Base-by-base conservation (phyloP, 179 eudicot species). In the Silene coronaria region DNA sequence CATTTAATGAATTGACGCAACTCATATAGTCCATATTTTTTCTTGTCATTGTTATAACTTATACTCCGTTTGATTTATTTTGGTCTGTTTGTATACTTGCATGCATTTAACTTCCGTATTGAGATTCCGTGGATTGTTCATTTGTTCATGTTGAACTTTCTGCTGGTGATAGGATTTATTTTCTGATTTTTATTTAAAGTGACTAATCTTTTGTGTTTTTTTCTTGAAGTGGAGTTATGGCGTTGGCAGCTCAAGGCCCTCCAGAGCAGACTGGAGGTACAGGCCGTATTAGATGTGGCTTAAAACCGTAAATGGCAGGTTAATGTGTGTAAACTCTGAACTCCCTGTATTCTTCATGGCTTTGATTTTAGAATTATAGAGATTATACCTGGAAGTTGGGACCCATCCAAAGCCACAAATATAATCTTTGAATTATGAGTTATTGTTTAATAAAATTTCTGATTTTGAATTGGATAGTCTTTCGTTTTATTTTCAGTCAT, bases 241-340 rank as follows among this genome's bases (percentile, higher is more conserved):
- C 67, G 74, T 75, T 61, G 77, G 86, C 83, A 81, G 85, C 57
- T 77, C 84, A 36, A 76, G 86, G 78, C 85, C 86, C 58, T 77
- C 88, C 2, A 79, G 86, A 58, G 46, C 88, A 62, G 88, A 83
- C 24, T 85, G 84, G 83, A 85, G 88, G 82, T 83, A 85, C 81
- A 75, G 83, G 28, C 84, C 86, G 3, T 78, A 82, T 79, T 81
- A 80, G 77, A 66, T 64, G 19, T 64, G 19, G 36, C 68, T 27
- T 13, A 53, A 53, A 53, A 21, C 21, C 7, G n/a, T n/a, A n/a
- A 53, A 53, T 6, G n/a, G 58, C 19, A 53, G 58, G 58, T 53
- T 53, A 53, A 53, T 53, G 58, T 53, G 58, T 53, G 58, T 53
- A 53, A 53, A 53, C 58, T 53, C 58, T 42, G 19, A 53, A 53